These are phyloP conservation scores for Debaryomyces nepalensis DNA, from an alignment of 1,139 yeast species.

Conservation along the genomic window DNA sequence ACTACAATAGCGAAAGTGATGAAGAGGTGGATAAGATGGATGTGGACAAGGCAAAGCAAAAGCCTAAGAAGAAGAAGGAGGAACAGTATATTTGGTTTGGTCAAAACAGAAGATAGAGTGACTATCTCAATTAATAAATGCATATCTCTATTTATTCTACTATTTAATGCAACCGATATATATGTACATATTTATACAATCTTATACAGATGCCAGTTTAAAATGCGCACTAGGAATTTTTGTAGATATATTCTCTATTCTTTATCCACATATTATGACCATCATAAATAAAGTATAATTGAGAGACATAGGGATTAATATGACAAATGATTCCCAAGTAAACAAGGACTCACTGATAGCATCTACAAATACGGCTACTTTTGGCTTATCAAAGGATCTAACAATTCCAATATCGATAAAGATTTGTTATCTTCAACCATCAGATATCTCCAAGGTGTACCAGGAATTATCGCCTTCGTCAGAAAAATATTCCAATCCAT, in stretches of 20 bases:
- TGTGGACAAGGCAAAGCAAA: slow-evolving; percentile 13
- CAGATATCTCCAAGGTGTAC: slow-evolving; percentile 25
- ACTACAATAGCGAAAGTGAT: slow-evolving; percentile 12
- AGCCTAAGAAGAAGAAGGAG: slow-evolving; percentile 17
- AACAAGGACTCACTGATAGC: slow-evolving; percentile 12
- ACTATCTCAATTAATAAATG: neutral
- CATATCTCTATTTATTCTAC: slow-evolving; percentile 8
- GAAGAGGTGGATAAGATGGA: slow-evolving; percentile 15
- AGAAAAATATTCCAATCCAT: slow-evolving; percentile 58
- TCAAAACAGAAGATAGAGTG: slow-evolving; percentile 26
- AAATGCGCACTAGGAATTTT: neutral
- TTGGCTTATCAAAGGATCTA: slow-evolving; percentile 78
- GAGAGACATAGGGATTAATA: neutral
- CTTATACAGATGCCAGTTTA: neutral
- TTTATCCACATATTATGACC: neutral
- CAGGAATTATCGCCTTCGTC: slow-evolving; percentile 53
- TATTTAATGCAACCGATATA: slow-evolving; percentile 1
- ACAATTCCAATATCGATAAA: slow-evolving; percentile 51
- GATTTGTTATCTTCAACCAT: slow-evolving; percentile 38
- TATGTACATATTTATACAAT: slow-evolving; percentile 5
- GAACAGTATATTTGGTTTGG: slow-evolving; percentile 44
- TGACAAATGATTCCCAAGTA: slow-evolving; percentile 4
- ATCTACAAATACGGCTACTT: slow-evolving; percentile 53
- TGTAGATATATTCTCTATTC: neutral
- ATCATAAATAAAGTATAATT: neutral